phyloP scores from a whole-genome alignment of 2,329 filamentous ascomycete genomes.

The Zasmidium citrigriseum region DNA sequence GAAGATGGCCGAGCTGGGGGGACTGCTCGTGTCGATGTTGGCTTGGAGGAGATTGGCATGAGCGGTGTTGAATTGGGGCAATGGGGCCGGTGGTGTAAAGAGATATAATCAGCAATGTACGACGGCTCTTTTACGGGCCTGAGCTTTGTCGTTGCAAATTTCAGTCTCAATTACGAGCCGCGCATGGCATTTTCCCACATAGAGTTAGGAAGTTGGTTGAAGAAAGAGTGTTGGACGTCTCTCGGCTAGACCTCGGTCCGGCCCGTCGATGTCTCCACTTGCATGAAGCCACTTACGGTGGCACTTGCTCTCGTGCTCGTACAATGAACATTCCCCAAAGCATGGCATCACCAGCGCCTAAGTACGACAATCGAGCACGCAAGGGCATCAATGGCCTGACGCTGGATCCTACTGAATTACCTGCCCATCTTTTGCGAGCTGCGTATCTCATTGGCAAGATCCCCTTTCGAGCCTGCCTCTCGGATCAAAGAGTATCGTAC shows the following conservation, averaged over 20 bases:
- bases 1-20: slow-evolving; percentile 30
- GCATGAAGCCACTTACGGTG: no score
- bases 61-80: slow-evolving; percentile 53
- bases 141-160: no score
- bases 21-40: slow-evolving; percentile 71
- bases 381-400: neutral
- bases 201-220: no score
- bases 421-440: slow-evolving; percentile 13
- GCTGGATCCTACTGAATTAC: slow-evolving; percentile 6
- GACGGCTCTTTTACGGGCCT: no score
- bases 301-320: no score
- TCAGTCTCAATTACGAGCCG: no score
- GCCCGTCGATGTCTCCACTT: no score
- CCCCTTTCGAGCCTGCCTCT: slow-evolving; percentile 9
- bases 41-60: slow-evolving; percentile 73
- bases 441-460: slow-evolving; percentile 18
- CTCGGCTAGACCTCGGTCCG: no score
- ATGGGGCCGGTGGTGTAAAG: slow-evolving; percentile 71
- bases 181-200: no score
- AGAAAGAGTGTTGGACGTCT: no score
- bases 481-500: slow-evolving; percentile 14
- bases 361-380: neutral
- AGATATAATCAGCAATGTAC: no score
- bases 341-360: neutral
- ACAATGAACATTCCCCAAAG: no score